These are phyloP conservation scores for Alternaria metachromatica DNA, from an alignment of 2,329 filamentous ascomycete genomes.

Conservation along the genomic window DNA sequence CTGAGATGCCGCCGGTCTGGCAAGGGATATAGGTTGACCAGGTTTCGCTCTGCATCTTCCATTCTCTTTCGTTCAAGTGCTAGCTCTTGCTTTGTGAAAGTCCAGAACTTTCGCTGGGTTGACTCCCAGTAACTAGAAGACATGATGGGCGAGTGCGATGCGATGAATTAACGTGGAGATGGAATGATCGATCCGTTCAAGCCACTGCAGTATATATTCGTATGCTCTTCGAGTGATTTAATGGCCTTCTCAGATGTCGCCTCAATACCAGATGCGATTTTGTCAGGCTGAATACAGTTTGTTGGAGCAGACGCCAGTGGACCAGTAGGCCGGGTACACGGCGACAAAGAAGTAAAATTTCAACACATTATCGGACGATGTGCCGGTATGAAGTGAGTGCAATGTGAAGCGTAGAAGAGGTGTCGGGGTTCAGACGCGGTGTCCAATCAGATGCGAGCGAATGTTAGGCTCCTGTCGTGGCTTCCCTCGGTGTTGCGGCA, in stretches of 20 bases:
- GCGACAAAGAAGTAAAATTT: not conserved
- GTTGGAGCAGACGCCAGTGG: not conserved
- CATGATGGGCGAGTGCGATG: slow-evolving; percentile 61
- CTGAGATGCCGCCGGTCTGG: slow-evolving; percentile 82
- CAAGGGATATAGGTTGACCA: slow-evolving; percentile 80
- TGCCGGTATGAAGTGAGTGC: not conserved
- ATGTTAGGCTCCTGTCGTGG: slow-evolving; percentile 15
- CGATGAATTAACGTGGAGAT: not conserved
- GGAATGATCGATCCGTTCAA: not conserved
- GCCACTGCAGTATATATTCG: fast-evolving
- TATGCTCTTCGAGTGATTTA: not conserved
- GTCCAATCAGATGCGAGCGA: slow-evolving; percentile 27
- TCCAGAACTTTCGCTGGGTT: slow-evolving; percentile 88
- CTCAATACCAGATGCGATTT: not conserved
- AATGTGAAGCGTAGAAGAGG: not conserved
- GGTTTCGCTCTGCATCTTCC: slow-evolving; percentile 74
- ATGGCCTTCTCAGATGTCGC: not conserved
- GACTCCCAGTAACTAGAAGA: slow-evolving; percentile 97
- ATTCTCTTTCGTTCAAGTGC: slow-evolving; percentile 76
- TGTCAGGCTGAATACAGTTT: not conserved
- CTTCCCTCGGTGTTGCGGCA: slow-evolving; percentile 22
- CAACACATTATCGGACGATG: not conserved
- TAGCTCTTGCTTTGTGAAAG: slow-evolving; percentile 83
- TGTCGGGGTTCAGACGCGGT: not conserved
- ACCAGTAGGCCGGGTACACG: not conserved